Conservation (phyloP, 83 land plant species). For the Picea mariana region DNA sequence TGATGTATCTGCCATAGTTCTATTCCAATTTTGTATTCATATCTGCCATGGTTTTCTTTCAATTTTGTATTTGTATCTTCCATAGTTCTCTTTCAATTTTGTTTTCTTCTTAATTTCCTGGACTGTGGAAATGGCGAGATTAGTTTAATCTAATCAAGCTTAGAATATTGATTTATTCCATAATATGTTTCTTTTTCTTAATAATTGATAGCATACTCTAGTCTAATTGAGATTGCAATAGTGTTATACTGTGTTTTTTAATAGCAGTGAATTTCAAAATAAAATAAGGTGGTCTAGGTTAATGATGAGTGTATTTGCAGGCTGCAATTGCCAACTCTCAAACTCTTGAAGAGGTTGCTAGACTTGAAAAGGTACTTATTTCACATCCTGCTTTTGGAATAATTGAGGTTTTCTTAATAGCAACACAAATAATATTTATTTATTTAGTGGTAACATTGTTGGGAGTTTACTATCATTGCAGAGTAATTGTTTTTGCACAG, state of each 20-base stretch:
- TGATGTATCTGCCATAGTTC: background rate
- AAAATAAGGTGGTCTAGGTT: background rate
- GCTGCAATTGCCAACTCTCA: slow-evolving; percentile 98
- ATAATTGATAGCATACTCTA: background rate
- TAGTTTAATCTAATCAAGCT: background rate
- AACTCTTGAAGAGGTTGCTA: slow-evolving; percentile 96
- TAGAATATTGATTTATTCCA: background rate
- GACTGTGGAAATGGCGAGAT: no score
- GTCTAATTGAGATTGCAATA: background rate
- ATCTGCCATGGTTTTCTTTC: no score
- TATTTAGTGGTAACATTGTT: background rate
- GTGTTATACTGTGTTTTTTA: background rate
- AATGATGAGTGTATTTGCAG: slow-evolving; percentile 42
- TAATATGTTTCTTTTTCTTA: background rate
- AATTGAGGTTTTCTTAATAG: background rate
- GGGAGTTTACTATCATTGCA: background rate
- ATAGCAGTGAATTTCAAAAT: background rate
- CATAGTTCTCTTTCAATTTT: no score
- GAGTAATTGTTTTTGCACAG: background rate
- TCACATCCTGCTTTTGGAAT: background rate
- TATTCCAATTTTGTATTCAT: no score
- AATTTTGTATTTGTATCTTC: no score
- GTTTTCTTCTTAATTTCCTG: no score
- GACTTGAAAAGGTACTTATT: slow-evolving; percentile 80
- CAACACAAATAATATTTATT: background rate